Evolutionary conservation across 1,284 basidiomycete genomes (phyloP), one percentile per base, ranked within the genome.

Genomic region (Trichosporon faecale): DNA sequence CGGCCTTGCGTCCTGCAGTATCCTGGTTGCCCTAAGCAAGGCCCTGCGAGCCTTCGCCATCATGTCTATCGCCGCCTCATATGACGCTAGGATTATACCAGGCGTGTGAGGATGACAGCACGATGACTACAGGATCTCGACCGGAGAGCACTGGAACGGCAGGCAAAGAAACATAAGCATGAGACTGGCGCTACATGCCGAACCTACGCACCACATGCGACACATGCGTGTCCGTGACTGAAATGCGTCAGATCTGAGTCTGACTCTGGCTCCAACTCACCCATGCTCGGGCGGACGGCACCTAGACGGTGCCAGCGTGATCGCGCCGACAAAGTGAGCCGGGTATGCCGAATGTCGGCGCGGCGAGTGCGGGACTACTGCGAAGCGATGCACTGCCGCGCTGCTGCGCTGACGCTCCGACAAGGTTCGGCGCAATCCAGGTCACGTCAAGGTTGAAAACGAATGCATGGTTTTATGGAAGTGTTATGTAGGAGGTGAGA

Each of bases 161-260:
- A 52, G 49, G 23, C 49, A 52, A 52, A 52, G 11, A 25, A 25
- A 23, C 21, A 52, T 52, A 52, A 52, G 49, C 49, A 52, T 52
- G 49, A 52, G 49, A 23, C 49, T 25, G 21, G 49, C 49, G 49
- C 21, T 12, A 18, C 16, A 9, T 21, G 9, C 49, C 14, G 49
- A 52, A 52, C 49, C 12, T 52, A 23, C 49, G 37, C 40, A 3
- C 16, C 33, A 12, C 5, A 23, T 29, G 31, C n/a, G 6, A 69
- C 72, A 44, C 49, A 35, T 35, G 33, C 33, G 33, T 11, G 7
- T 3, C 11, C 35, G 12, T 37, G 3, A 11, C 7, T 37, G 35
- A 37, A 37, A 3, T 14, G 73, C 72, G 61, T 74, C 61, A 64
- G 68, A n/a, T 14, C 40, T n/a, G 40, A 8, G 18, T n/a, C 40